phyloP scores from a whole-genome alignment of 176 grass and related monocot genomes.

The Poa annua region DNA sequence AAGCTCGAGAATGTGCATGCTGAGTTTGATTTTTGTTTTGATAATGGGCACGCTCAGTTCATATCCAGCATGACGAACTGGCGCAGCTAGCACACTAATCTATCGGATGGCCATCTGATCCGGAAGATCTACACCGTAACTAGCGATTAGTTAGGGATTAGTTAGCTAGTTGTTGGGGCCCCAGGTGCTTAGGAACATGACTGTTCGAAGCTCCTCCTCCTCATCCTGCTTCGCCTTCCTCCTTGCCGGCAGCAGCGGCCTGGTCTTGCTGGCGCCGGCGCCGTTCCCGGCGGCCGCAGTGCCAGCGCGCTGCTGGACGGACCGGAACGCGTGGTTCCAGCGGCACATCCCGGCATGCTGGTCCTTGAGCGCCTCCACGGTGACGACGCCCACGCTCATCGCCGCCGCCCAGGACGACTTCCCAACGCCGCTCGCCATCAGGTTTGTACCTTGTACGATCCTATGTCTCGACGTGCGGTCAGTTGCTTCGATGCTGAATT shows the following conservation, averaged over 20 bases:
- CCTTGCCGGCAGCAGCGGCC: neutral
- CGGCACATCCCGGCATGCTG: constrained; percentile 49
- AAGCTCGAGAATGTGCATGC: no score
- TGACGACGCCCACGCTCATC: constrained; percentile 44
- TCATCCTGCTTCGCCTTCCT: constrained; percentile 43
- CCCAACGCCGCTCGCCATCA: constrained; percentile 42
- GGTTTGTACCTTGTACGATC: no score
- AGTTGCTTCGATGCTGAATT: no score
- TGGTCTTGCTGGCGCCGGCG: neutral
- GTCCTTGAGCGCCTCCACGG: constrained; percentile 61
- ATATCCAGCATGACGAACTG: no score
- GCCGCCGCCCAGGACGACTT: constrained; percentile 53
- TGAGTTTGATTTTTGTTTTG: no score
- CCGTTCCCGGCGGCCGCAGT: neutral
- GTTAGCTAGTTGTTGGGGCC: constrained; percentile 56
- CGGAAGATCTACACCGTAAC: no score
- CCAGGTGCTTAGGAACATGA: constrained; percentile 71
- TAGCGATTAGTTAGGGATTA: no score
- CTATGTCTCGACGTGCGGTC: neutral
- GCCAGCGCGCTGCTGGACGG: constrained; percentile 33
- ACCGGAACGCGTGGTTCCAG: constrained; percentile 59
- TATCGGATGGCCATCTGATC: no score
- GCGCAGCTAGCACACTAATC: no score
- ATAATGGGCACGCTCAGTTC: no score
- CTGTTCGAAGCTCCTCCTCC: constrained; percentile 64